A percentile compares a stretch with the other conserved stretches of the same genome.
These are phyloP conservation scores for Fomitopsis betulina DNA, from an alignment of 1,284 basidiomycete genomes.

Conservation along the genomic window DNA sequence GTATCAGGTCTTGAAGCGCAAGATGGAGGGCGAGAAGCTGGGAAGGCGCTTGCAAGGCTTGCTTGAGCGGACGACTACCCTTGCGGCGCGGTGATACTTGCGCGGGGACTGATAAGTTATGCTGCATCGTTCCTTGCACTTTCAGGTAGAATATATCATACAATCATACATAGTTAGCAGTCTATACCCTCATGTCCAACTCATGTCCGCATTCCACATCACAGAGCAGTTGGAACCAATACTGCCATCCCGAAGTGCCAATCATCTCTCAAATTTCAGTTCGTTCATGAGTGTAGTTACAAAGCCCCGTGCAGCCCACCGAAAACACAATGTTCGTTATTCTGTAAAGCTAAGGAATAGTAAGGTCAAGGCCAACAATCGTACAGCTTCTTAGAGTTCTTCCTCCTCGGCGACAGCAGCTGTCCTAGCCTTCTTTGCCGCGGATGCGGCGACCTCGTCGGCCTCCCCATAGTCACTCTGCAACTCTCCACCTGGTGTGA, in stretches of 20 bases:
- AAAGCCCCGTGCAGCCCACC: background rate
- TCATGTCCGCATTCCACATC: background rate
- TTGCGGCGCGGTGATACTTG: constrained; percentile 13
- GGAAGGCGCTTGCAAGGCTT: constrained; percentile 66
- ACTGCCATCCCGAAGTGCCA: too few species aligned
- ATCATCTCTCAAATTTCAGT: background rate
- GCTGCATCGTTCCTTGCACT: background rate
- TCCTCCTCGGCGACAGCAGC: constrained; percentile 8
- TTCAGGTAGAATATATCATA: constrained; percentile 12
- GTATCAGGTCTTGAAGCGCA: constrained; percentile 74
- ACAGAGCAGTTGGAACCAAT: too few species aligned
- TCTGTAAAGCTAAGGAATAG: background rate
- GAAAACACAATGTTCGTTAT: too few species aligned
- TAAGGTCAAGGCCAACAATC: background rate
- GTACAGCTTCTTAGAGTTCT: background rate
- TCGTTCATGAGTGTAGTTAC: background rate
- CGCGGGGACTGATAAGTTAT: background rate
- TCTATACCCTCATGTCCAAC: constrained; percentile 19
- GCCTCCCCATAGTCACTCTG: constrained; percentile 22
- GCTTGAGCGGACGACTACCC: constrained; percentile 48
- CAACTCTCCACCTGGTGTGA: constrained; percentile 8
- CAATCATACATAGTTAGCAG: constrained; percentile 15
- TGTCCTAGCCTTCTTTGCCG: constrained; percentile 27
- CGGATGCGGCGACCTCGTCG: constrained; percentile 25
- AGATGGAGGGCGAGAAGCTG: constrained; percentile 66